Evolutionary conservation across 495 filamentous ascomycete species (phyloP), one percentile per base, ranked within the genome.

Genomic region (Aspergillus affinis): DNA sequence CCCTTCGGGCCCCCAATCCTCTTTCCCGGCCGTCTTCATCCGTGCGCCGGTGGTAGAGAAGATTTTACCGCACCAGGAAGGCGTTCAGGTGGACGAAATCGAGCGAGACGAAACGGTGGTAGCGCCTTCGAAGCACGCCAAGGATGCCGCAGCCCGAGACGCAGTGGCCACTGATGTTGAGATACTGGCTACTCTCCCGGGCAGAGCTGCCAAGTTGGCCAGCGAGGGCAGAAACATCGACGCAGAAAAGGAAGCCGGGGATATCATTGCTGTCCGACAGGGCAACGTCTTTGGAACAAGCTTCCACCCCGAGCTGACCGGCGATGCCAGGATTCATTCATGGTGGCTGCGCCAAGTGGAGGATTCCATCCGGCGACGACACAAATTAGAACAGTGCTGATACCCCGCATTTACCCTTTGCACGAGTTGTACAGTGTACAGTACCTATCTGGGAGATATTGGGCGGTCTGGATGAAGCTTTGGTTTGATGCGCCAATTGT

Each of bases 251-350:
- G 81, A 87, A 55, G 69, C 80, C n/a, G 90, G 86, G 15, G 91
- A 96, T 66, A 92, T 98, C 49, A 84, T 98, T 51, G 94, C 94
- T 8, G 90, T 98, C 48, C 81, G 83, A 58, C 93, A 98, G 74
- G 90, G 90, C 13, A 97, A 98, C 76, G 91, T 96, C 1, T 92
- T 98, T 60, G 95, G 92, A 6, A 98, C 92, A 7, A 97, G 92
- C 69, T 98, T 98, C 69, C 95, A 98, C 68, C 94, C 95, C 0
- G 95, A 98, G 72, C 73, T 98, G 68, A 98, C 93, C 21, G 86
- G 85, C 21, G 94, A 98, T 72, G 78, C 84, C 59, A 81, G 94
- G 65, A 97, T 98, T 65, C 94, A 98, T 74, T 75, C 84, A 4
- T 98, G 94, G 94, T 98, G 94, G 94, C 66, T 98, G 68, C 72